Conservation (phyloP, 495 filamentous ascomycete species). For the Penicillium cinerascens region DNA sequence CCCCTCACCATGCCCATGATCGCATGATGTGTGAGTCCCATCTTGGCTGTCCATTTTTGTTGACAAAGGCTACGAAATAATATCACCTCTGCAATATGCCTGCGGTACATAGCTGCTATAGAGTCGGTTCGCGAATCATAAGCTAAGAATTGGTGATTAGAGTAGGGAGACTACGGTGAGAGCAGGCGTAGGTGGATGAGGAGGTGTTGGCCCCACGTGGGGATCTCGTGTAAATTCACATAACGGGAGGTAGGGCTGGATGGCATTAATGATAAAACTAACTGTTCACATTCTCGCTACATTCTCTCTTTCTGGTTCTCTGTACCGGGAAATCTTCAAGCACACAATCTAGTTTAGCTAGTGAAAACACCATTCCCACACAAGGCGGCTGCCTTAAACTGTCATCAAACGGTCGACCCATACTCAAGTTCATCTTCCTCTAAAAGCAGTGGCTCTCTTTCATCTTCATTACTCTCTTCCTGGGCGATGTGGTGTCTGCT, state of each 20-base stretch:
- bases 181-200: neutral
- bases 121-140: neutral
- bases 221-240: neutral
- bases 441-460: constrained; percentile 31
- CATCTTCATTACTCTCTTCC: constrained; percentile 21
- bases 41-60: neutral
- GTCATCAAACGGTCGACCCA: neutral
- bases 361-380: neutral
- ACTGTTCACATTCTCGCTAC: neutral
- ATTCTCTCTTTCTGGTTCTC: too few species aligned
- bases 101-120: neutral
- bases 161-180: neutral
- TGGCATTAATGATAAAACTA: neutral
- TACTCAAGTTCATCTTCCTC: constrained; percentile 25
- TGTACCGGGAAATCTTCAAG: neutral
- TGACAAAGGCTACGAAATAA: neutral
- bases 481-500: constrained; percentile 21
- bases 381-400: neutral
- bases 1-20: neutral
- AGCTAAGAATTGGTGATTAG: neutral
- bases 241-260: neutral
- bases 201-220: neutral
- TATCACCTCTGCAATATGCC: neutral
- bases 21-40: neutral
- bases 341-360: neutral